Evolutionary conservation across 2,329 filamentous ascomycete species (phyloP).

Genomic region (Hypoxylon sp.): DNA sequence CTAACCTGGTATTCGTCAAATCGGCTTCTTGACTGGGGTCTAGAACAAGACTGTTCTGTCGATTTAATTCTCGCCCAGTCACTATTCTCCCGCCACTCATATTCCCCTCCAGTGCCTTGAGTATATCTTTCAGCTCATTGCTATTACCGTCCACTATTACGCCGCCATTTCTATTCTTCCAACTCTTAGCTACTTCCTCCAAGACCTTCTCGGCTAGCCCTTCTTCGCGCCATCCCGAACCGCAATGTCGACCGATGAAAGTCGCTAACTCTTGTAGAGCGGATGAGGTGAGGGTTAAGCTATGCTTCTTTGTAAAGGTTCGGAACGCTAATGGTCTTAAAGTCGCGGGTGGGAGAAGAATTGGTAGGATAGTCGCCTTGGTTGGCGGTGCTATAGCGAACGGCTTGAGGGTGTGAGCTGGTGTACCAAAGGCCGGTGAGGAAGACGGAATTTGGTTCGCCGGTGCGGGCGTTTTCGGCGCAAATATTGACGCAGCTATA

Average conservation of each 20-base stretch:
- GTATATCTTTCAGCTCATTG: slow-evolving; percentile 82
- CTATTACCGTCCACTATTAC: slow-evolving; percentile 91
- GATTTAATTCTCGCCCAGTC: slow-evolving; percentile 67
- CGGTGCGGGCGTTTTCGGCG: slow-evolving; percentile 55
- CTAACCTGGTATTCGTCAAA: slow-evolving; percentile 68
- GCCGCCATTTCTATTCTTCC: slow-evolving; percentile 91
- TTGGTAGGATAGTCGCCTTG: slow-evolving; percentile 81
- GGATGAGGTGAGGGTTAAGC: slow-evolving; percentile 89
- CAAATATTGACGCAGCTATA: slow-evolving; percentile 58
- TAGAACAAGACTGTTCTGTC: slow-evolving; percentile 76
- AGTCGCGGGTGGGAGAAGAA: slow-evolving; percentile 88
- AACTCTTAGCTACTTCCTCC: slow-evolving; percentile 90
- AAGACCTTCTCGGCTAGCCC: slow-evolving; percentile 92
- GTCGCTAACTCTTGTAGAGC: slow-evolving; percentile 86
- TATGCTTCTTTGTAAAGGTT: slow-evolving; percentile 98
- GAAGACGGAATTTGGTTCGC: slow-evolving; percentile 83
- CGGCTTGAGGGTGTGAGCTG: slow-evolving; percentile 81
- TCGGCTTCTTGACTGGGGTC: slow-evolving; percentile 68
- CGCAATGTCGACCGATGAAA: slow-evolving; percentile 94
- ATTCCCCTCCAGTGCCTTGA: slow-evolving; percentile 86
- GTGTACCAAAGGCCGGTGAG: slow-evolving; percentile 91
- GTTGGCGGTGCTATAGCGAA: slow-evolving; percentile 67
- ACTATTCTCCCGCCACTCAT: slow-evolving; percentile 88
- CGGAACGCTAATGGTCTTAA: slow-evolving; percentile 92
- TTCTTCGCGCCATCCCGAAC: slow-evolving; percentile 96